A percentile compares a stretch with the other conserved stretches of the same genome.
Conservation (phyloP, 2,329 filamentous ascomycete genomes). For the Cytospora piceae region DNA sequence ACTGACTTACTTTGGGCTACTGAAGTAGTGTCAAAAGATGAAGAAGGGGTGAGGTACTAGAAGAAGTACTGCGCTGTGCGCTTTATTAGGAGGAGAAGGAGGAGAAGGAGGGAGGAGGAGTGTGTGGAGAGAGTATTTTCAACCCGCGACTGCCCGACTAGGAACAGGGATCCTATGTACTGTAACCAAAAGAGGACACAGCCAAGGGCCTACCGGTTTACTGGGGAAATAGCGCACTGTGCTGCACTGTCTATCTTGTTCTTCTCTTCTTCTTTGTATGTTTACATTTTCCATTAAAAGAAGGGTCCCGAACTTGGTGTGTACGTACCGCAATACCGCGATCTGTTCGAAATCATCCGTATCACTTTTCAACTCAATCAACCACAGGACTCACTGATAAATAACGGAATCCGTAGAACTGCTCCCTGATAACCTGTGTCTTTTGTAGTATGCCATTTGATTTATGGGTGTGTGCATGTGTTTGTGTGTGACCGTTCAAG, state of each 20-base stretch:
- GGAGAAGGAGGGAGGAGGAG: conserved; percentile 17
- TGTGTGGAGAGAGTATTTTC: conserved; percentile 5
- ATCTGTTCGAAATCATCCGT: too few relatives aligned
- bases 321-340: too few relatives aligned
- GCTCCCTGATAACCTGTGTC: too few relatives aligned
- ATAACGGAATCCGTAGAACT: too few relatives aligned
- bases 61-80: background rate
- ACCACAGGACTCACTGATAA: too few relatives aligned
- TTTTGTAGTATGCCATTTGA: too few relatives aligned
- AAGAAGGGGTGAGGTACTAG: conserved; percentile 4
- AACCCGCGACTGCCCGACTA: conserved; percentile 5
- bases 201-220: background rate
- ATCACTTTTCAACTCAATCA: too few relatives aligned
- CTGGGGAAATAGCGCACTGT: conserved; percentile 4
- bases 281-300: background rate
- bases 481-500: too few relatives aligned
- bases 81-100: conserved; percentile 6
- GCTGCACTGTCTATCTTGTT: background rate
- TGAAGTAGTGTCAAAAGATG: too few relatives aligned
- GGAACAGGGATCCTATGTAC: conserved; percentile 10
- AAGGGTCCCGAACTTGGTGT: too few relatives aligned
- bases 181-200: background rate
- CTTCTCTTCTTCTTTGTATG: background rate
- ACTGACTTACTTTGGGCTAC: background rate
- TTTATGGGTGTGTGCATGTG: too few relatives aligned